phyloP scores from a whole-genome alignment of 1,139 yeast species.

The Geotrichum phurueaensis region DNA sequence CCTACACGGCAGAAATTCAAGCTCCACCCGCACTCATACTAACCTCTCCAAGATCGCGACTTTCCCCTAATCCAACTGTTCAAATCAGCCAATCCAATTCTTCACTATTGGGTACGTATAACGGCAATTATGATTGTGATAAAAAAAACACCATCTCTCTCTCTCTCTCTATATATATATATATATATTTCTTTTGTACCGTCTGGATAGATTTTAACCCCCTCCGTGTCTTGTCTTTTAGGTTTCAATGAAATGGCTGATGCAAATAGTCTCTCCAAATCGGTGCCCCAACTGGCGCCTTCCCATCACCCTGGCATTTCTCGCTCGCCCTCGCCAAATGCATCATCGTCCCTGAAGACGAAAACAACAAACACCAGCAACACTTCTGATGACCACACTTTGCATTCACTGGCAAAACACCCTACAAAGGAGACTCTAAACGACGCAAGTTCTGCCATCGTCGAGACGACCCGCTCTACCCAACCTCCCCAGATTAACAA shows the following conservation, averaged over 20 bases:
- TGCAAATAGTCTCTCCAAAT: neutral
- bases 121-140: neutral
- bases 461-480: neutral
- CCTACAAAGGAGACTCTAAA: conserved; percentile 3
- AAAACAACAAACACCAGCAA: neutral
- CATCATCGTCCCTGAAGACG: neutral
- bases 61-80: neutral
- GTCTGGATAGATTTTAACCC: neutral
- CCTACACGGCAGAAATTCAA: neutral
- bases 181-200: neutral
- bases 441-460: neutral
- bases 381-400: neutral
- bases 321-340: neutral
- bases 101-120: neutral
- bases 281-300: neutral
- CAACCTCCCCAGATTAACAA: neutral
- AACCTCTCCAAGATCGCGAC: neutral
- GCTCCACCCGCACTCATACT: neutral
- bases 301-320: neutral
- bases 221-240: neutral
- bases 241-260: neutral
- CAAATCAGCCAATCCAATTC: neutral
- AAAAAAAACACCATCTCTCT: neutral
- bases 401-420: neutral
- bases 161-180: too few species aligned